Evolutionary conservation across 2,329 filamentous ascomycete species (phyloP), one percentile per base, ranked within the genome.

Genomic region (Annulohypoxylon truncatum): DNA sequence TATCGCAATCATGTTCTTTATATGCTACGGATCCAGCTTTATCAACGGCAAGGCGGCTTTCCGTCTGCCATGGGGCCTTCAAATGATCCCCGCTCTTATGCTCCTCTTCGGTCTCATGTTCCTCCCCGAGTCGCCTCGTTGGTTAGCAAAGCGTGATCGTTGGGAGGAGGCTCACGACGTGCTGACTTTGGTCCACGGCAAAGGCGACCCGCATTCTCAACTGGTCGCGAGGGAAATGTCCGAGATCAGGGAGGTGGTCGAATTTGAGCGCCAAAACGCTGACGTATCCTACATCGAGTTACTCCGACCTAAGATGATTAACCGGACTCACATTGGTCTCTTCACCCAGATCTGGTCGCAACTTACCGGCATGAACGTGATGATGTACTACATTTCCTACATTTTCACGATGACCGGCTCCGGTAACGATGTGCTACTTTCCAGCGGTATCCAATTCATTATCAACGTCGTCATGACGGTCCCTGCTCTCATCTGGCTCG

Each of bases 401-500:
- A 85, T 92, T 63, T 92, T 92, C 76, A 83, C 83, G 9, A 93
- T 93, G 90, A 89, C 90, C 13, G 90, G 90, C 8, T 81, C 90
- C n/a, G 80, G 78, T 1, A 84, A 87, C 70, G 84, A 83, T 56
- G 85, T 88, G 35, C 83, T 93, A 7, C 78, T 92, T 46, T 85
- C 90, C 6, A 90, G 88, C 15, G 88, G 86, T 8, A 92, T 92
- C 67, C 88, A 92, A 74, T 92, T 92, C 76, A 84, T 94, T 72
- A 92, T 95, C 82, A 94, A 94, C 77, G 92, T 95, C 1, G 65
- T 89, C 55, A 92, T 93, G 89, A 95, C 92, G 0, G 77, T 94
- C 2, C 90, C 91, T 0, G 92, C 92, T 1, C 84, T 95, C 22
- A 79, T 94, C 61, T 94, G 83, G 81, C 86, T 94, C 72, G 92